A percentile compares a stretch with the other conserved stretches of the same genome.
phyloP scores from a whole-genome alignment of 129 eudicot genomes.

The Cynara cardunculus region DNA sequence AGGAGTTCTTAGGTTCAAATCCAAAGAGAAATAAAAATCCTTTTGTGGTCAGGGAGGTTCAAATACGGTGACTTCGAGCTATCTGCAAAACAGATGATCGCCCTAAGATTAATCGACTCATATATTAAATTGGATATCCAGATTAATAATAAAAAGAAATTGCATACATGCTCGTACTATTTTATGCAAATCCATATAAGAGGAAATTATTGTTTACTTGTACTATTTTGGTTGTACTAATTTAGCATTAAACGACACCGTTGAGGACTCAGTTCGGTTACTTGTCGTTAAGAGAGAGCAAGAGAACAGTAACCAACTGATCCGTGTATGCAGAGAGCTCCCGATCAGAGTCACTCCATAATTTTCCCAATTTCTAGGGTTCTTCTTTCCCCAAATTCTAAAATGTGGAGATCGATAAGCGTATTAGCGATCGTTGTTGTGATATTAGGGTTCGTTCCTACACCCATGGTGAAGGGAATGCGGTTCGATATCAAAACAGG shows the following conservation, averaged over 20 bases:
- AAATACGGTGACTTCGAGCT: too few species aligned
- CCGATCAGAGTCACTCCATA: constrained; percentile 6
- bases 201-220: too few species aligned
- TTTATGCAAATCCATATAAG: too few species aligned
- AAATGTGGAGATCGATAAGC: constrained; percentile 23
- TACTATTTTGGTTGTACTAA: too few species aligned
- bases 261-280: background rate
- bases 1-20: too few species aligned
- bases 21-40: too few species aligned
- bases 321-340: constrained; percentile 25
- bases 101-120: too few species aligned
- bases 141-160: too few species aligned
- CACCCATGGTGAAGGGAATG: constrained; percentile 34
- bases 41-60: too few species aligned
- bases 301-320: constrained; percentile 7
- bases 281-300: background rate
- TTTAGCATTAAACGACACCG: background rate
- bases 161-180: too few species aligned
- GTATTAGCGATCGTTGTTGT: background rate
- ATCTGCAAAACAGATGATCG: too few species aligned
- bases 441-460: constrained; percentile 8
- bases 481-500: constrained; percentile 66
- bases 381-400: background rate
- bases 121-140: too few species aligned
- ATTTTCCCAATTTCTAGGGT: constrained; percentile 8